phyloP scores from a whole-genome alignment of 352 stramenopile genomes.

The Pilasporangium apinafurcum region DNA sequence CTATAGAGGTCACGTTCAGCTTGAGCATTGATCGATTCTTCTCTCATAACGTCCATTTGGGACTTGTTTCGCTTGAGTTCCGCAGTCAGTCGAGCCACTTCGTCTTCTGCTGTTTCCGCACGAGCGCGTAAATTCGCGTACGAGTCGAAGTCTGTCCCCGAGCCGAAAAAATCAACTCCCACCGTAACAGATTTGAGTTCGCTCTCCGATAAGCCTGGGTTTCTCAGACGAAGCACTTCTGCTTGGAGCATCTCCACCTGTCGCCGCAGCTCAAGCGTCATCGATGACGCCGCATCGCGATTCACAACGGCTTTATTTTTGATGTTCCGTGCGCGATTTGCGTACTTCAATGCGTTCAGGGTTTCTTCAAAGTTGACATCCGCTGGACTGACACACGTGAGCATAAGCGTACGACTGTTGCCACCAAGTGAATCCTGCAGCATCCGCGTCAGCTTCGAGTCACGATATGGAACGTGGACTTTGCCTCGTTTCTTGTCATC shows the following conservation, averaged over 20 bases:
- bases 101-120: constrained; percentile 75
- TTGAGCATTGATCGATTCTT: constrained; percentile 84
- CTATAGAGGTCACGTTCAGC: constrained; percentile 75
- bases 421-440: constrained; percentile 90
- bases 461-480: constrained; percentile 92
- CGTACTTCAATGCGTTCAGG: constrained; percentile 90
- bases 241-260: constrained; percentile 79
- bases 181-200: constrained; percentile 65
- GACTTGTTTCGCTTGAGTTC: constrained; percentile 76
- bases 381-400: constrained; percentile 89
- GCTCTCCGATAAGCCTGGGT: constrained; percentile 73
- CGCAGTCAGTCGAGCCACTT: constrained; percentile 60
- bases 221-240: constrained; percentile 74
- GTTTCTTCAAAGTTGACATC: constrained; percentile 91
- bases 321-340: constrained; percentile 88
- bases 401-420: constrained; percentile 90
- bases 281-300: constrained; percentile 65
- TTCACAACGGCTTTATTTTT: constrained; percentile 87
- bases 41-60: constrained; percentile 73
- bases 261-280: constrained; percentile 67
- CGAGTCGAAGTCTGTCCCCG: constrained; percentile 68
- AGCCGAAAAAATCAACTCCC: constrained; percentile 55
- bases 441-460: constrained; percentile 93
- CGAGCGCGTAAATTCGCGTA: constrained; percentile 64
- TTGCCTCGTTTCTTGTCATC: constrained; percentile 87